Conservation (phyloP, 345 rosid genomes). For the Citrus australasica region DNA sequence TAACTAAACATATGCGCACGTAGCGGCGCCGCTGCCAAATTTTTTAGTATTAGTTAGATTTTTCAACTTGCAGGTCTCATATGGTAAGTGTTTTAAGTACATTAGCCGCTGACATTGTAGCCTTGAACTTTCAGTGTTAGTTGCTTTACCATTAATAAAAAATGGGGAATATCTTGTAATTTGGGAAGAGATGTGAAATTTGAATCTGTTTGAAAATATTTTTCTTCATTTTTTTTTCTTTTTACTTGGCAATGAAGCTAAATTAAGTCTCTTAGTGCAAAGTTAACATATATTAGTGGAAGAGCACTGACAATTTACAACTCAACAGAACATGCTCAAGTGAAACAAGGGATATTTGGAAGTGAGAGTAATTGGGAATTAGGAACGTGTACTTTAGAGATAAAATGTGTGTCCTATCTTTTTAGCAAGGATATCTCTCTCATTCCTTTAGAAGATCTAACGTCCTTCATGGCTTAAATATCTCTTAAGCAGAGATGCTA, state of each 20-base stretch:
- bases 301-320: not conserved
- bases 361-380: not conserved
- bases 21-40: not conserved
- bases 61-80: not conserved
- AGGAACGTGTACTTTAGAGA: conserved; percentile 11
- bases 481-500: not conserved
- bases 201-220: not conserved
- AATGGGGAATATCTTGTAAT: not conserved
- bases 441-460: not conserved
- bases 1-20: not conserved
- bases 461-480: not conserved
- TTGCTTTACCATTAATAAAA: not conserved
- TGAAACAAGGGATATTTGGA: not conserved
- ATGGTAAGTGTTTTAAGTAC: not conserved
- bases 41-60: not conserved
- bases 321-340: not conserved
- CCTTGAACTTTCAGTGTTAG: not conserved
- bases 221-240: not conserved
- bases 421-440: conserved; percentile 8
- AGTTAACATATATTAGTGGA: no score
- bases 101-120: not conserved
- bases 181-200: not conserved
- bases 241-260: not conserved
- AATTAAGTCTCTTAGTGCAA: no score
- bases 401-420: not conserved